Evolutionary conservation across 306 rosid genomes (phyloP), one percentile per base, ranked within the genome.

Genomic region (Erythrophleum fordii): DNA sequence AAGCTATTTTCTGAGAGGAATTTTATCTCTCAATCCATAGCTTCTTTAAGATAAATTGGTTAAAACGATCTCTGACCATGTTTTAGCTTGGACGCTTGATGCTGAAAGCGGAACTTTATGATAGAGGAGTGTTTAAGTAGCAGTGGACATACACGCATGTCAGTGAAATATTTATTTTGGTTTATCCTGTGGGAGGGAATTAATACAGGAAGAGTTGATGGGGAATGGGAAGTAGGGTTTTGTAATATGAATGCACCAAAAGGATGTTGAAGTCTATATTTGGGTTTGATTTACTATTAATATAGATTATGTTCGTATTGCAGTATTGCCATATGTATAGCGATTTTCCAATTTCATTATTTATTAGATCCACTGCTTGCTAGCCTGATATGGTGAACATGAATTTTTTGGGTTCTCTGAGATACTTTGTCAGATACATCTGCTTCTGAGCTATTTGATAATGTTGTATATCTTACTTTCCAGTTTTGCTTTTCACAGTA

Each of bases 401-500:
- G 41, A 46, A 26, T 22, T 26, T 58, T 65, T 62, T 12, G 17
- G 12, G 20, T 29, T 62, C 48, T 44, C 44, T 62, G 69, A 16
- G 44, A 31, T 61, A 31, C 25, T 62, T 31, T 17, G 12, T 62
- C 44, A 16, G 44, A 16, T 31, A 9, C n/a, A n/a, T 37, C 9
- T 64, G 25, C 48, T 65, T 28, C 69, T 64, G 13, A 34, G 8
- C 48, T 58, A 76, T 73, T 79, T 66, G 73, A 13, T 42, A 16
- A 69, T 76, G 17, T 26, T 62, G 25, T 64, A 35, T 8, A 68
- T 80, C 82, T 84, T 42, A 59, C 49, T 39, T 14, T 69, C 14
- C 31, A 49, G 23, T 72, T 31, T 22, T 80, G 5, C 59, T 79
- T 72, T 18, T 73, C 72, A 80, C 89, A 90, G 99, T 60, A 3